phyloP scores from a whole-genome alignment of 768 basidiomycete species.

The Trichaptum fuscoviolaceum region DNA sequence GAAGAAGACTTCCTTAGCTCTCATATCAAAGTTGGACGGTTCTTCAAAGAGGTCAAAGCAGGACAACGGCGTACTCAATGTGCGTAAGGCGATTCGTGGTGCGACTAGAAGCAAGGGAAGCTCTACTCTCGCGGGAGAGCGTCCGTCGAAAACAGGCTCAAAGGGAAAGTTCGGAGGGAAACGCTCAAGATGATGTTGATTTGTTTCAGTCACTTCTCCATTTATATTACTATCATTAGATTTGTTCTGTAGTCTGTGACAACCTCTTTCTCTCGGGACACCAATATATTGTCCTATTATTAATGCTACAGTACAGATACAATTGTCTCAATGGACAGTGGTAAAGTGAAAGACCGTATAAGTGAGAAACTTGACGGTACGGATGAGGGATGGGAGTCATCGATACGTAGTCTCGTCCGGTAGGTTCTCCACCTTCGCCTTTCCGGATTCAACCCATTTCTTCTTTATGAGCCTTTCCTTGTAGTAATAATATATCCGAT shows the following conservation, averaged over 20 bases:
- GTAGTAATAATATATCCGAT: slow-evolving; percentile 68
- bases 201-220: neutral
- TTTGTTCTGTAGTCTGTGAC: neutral
- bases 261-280: neutral
- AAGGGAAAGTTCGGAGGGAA: slow-evolving; percentile 21
- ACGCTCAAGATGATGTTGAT: slow-evolving; percentile 24
- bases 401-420: slow-evolving; percentile 23
- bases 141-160: slow-evolving; percentile 21
- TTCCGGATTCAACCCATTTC: slow-evolving; percentile 80
- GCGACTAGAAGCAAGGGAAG: slow-evolving; percentile 69
- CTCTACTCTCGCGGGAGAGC: slow-evolving; percentile 46
- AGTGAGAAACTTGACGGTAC: neutral
- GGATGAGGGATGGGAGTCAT: neutral
- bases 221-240: neutral
- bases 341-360: no score
- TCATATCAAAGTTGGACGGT: slow-evolving; percentile 72
- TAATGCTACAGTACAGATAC: neutral
- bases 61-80: slow-evolving; percentile 60
- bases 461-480: slow-evolving; percentile 78
- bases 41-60: slow-evolving; percentile 58
- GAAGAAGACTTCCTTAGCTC: slow-evolving; percentile 63
- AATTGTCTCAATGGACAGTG: neutral
- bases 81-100: slow-evolving; percentile 80
- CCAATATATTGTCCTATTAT: neutral
- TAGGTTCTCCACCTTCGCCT: slow-evolving; percentile 45